phyloP scores from a whole-genome alignment of 2,329 filamentous ascomycete species.

The Alternaria solani region DNA sequence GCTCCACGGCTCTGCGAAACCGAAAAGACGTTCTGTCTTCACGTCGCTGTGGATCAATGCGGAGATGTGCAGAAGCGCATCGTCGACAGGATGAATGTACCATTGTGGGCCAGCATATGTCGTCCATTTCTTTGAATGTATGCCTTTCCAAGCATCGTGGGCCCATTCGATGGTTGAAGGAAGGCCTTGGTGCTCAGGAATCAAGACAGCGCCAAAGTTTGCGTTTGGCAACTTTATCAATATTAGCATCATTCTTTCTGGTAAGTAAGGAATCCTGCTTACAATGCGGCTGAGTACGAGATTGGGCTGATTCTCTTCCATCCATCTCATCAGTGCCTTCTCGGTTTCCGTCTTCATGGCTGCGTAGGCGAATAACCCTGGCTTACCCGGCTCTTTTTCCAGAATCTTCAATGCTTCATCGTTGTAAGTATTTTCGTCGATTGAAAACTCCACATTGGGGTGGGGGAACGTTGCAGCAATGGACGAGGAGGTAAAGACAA shows the following conservation, averaged over 20 bases:
- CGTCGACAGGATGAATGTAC: slow-evolving; percentile 35
- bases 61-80: slow-evolving; percentile 62
- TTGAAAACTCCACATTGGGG: slow-evolving; percentile 45
- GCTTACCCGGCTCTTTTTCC: slow-evolving; percentile 24
- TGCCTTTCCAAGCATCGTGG: slow-evolving; percentile 31
- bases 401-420: slow-evolving; percentile 45
- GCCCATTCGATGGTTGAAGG: slow-evolving; percentile 42
- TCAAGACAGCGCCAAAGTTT: slow-evolving; percentile 49
- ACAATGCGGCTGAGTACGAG: slow-evolving; percentile 56
- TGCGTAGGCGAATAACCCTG: slow-evolving; percentile 50
- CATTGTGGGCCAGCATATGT: slow-evolving; percentile 23
- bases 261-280: neutral
- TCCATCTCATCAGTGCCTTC: slow-evolving; percentile 57
- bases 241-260: neutral
- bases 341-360: slow-evolving; percentile 60
- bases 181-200: slow-evolving; percentile 44
- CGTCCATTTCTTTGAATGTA: slow-evolving; percentile 45
- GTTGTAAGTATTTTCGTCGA: slow-evolving; percentile 51
- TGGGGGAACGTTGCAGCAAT: slow-evolving; percentile 46
- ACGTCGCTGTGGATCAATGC: slow-evolving; percentile 59
- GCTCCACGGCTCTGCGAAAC: slow-evolving; percentile 58
- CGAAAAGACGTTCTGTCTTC: slow-evolving; percentile 62
- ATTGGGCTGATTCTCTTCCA: slow-evolving; percentile 53
- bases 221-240: slow-evolving; percentile 41
- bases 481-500: slow-evolving; percentile 57